Conservation (phyloP, 495 filamentous ascomycete genomes). For the Aspergillus steynii region DNA sequence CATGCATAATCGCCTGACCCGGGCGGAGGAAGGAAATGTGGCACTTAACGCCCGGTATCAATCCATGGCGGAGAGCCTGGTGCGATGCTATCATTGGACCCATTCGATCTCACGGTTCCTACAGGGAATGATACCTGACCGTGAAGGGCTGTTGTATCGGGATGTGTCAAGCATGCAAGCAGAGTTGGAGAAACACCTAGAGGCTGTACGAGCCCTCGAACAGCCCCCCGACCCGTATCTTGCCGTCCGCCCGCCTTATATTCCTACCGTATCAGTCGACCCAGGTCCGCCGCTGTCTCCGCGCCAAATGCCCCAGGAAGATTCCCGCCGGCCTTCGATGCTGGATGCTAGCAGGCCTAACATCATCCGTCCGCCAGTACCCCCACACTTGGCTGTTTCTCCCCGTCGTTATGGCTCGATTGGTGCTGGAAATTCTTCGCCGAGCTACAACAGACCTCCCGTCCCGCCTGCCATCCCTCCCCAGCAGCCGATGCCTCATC, state of each 20-base stretch:
- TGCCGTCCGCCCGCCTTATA: constrained; percentile 73
- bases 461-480: constrained; percentile 67
- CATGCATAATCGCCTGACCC: constrained; percentile 68
- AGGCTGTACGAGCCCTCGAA: constrained; percentile 68
- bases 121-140: constrained; percentile 67
- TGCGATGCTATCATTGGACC: constrained; percentile 75
- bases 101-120: constrained; percentile 76
- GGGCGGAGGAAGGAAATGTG: constrained; percentile 81
- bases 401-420: constrained; percentile 86
- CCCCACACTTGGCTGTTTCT: constrained; percentile 73
- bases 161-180: constrained; percentile 73
- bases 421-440: constrained; percentile 69
- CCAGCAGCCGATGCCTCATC: constrained; percentile 69
- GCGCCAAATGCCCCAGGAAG: constrained; percentile 84
- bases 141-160: constrained; percentile 56
- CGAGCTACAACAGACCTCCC: constrained; percentile 63
- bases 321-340: constrained; percentile 67
- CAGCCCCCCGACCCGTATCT: constrained; percentile 75
- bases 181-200: constrained; percentile 82
- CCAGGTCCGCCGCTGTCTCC: constrained; percentile 83
- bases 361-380: constrained; percentile 68
- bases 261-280: constrained; percentile 68
- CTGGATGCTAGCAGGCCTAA: constrained; percentile 28
- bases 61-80: constrained; percentile 76
- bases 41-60: constrained; percentile 79